Base-by-base conservation (phyloP, 495 filamentous ascomycete species). In the Aspergillus asperescens region DNA sequence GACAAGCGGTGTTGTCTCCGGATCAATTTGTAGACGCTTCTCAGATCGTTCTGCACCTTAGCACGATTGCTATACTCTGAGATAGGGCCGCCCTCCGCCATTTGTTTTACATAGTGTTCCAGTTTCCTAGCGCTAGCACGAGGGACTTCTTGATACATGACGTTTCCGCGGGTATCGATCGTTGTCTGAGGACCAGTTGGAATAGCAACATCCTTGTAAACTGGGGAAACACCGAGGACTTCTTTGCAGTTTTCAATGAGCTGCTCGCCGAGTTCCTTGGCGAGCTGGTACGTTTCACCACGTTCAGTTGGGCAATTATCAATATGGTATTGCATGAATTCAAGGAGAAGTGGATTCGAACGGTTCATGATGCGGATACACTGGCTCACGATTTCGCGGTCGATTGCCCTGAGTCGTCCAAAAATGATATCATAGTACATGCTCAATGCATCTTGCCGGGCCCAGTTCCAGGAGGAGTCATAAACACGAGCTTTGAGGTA, bases 391-490 rank as follows among this genome's bases (percentile, higher is more conserved):
- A 96, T 99, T 69, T 99, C 93, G 44, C 93, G 87, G 61, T 99
- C 93, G 10, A 99, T 88, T 19, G 85, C 88, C 73, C 88, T 83
- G 19, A 99, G 80, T 40, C 94, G 82, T 38, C 93, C 93, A 58
- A 99, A 99, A 62, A 99, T 96, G 60, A 99, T 95, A 64, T 99
- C 94, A 70, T 90, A 99, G 75, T 90, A 99, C 93, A 99, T 99
- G 75, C 82, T 89, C 32, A 97, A 78, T 31, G 91, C 93, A 70
- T 99, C 93, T 63, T 97, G 94, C 46, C 93, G 87, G 27, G 89
- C 93, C 93, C 93, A 99, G 67, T 99, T 99, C 93, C 93, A 99
- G 1, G 89, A 93, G 0, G 93, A 97, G 67, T 99, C 93, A 71
- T 97, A 99, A 12, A 95, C 83, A 67, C 93, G 84, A 15, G 93